These are phyloP conservation scores for Mycena albidolilacea DNA, from an alignment of 768 basidiomycete genomes.

Conservation along the genomic window DNA sequence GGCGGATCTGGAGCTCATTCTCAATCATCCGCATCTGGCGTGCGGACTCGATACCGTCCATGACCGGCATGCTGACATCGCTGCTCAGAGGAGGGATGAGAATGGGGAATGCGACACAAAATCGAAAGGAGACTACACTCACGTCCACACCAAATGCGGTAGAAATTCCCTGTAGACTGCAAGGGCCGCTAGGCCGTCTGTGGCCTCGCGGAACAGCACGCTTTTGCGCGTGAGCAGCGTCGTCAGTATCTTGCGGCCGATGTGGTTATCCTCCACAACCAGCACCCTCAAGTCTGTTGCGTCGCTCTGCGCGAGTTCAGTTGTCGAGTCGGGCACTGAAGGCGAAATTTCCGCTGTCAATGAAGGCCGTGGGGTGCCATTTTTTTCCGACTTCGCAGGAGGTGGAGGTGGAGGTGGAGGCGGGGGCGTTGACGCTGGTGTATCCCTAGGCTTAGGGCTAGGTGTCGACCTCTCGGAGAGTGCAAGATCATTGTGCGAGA, in stretches of 20 bases:
- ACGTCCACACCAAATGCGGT: slow-evolving; percentile 28
- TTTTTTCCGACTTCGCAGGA: neutral
- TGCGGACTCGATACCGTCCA: slow-evolving; percentile 28
- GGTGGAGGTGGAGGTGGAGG: too few relatives aligned
- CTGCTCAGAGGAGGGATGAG: neutral
- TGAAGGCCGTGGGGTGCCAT: neutral
- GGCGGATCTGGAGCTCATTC: slow-evolving; percentile 14
- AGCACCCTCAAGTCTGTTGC: slow-evolving; percentile 11
- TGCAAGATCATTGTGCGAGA: slow-evolving; percentile 11
- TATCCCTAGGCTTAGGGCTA: neutral
- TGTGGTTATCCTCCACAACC: slow-evolving; percentile 24
- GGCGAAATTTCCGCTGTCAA: neutral
- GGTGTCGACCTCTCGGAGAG: neutral
- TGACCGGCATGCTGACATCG: slow-evolving; percentile 28
- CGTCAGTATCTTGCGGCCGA: slow-evolving; percentile 22
- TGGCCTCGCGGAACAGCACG: slow-evolving; percentile 18
- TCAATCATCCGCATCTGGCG: slow-evolving; percentile 25
- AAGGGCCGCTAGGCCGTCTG: slow-evolving; percentile 23
- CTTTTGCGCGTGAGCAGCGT: slow-evolving; percentile 25
- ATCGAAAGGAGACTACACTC: neutral
- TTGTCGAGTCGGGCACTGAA: neutral
- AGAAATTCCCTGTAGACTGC: slow-evolving; percentile 21
- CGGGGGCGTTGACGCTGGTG: neutral
- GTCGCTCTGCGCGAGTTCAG: neutral
- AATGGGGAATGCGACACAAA: too few relatives aligned